Evolutionary conservation across 2,329 filamentous ascomycete genomes (phyloP).

Genomic region (Colletotrichum orbiculare): DNA sequence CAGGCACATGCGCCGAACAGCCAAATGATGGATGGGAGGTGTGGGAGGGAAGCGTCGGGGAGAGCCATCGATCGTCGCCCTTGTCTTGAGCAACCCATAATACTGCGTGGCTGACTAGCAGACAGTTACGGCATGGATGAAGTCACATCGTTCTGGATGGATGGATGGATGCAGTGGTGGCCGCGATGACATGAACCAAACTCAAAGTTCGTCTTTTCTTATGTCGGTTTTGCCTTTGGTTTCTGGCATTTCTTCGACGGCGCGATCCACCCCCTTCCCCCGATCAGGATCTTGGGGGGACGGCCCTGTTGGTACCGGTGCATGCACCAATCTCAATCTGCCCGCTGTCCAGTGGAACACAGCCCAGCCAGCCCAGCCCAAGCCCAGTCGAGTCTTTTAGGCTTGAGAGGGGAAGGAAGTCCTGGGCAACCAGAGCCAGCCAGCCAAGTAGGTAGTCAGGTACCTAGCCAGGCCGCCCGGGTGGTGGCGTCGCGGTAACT

Average conservation of each 20-base stretch:
- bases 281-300: constrained; percentile 33
- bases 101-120: constrained; percentile 20
- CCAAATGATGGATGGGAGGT: constrained; percentile 2
- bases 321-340: constrained; percentile 25
- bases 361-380: constrained; percentile 21
- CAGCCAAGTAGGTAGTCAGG: constrained; percentile 15
- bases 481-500: neutral
- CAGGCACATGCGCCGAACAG: constrained; percentile 8
- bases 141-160: constrained; percentile 23
- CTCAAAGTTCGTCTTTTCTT: constrained; percentile 38
- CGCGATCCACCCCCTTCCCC: constrained; percentile 31
- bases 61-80: neutral
- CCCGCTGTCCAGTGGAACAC: constrained; percentile 20
- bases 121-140: constrained; percentile 33
- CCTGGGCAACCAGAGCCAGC: neutral
- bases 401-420: neutral
- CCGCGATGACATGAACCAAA: constrained; percentile 37
- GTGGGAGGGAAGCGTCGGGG: constrained; percentile 6
- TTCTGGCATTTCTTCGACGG: constrained; percentile 36
- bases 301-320: constrained; percentile 19
- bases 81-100: neutral
- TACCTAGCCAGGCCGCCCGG: constrained; percentile 5
- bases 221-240: constrained; percentile 25
- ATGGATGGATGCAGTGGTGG: constrained; percentile 29
- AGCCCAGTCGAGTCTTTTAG: neutral